Evolutionary conservation across 768 basidiomycete genomes (phyloP).

Genomic region (Rhodotorula babjevae): DNA sequence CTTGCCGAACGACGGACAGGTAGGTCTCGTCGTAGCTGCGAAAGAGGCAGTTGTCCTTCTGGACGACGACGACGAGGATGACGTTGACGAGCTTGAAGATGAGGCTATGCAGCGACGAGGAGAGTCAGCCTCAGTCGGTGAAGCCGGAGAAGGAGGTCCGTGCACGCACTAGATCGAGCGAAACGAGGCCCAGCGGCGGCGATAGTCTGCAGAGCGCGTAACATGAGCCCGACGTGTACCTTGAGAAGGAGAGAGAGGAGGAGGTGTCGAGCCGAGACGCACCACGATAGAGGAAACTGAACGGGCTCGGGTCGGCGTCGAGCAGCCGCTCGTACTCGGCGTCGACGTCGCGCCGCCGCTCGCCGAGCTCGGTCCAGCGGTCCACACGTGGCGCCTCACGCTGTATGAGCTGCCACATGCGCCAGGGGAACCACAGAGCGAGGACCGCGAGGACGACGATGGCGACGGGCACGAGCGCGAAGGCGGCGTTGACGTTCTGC

Average conservation of each 20-base stretch:
- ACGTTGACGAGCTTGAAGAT: constrained; percentile 63
- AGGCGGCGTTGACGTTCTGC: constrained; percentile 62
- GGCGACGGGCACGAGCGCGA: constrained; percentile 59
- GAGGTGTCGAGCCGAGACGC: constrained; percentile 26
- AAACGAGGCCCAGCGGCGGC: constrained; percentile 61
- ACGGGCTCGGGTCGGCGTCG: constrained; percentile 61
- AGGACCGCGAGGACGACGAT: constrained; percentile 56
- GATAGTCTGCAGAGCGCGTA: constrained; percentile 55
- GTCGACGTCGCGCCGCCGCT: constrained; percentile 52
- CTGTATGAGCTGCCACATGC: constrained; percentile 57
- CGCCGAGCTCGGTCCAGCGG: constrained; percentile 66
- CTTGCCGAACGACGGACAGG: constrained; percentile 61
- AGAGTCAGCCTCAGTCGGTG: neutral
- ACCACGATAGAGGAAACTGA: constrained; percentile 68
- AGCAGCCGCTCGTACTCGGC: constrained; percentile 65
- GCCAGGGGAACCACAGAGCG: constrained; percentile 60
- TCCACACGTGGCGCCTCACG: constrained; percentile 63
- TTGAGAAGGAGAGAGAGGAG: fast-evolving
- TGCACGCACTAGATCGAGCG: constrained; percentile 31
- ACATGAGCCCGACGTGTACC: neutral
- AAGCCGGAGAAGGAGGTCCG: neutral
- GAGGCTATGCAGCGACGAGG: constrained; percentile 7
- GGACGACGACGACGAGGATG: constrained; percentile 61
- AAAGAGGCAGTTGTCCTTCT: constrained; percentile 67
- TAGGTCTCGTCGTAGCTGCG: constrained; percentile 54